Evolutionary conservation across 2,329 filamentous ascomycete species (phyloP).

Genomic region (Sporothrix schenckii): DNA sequence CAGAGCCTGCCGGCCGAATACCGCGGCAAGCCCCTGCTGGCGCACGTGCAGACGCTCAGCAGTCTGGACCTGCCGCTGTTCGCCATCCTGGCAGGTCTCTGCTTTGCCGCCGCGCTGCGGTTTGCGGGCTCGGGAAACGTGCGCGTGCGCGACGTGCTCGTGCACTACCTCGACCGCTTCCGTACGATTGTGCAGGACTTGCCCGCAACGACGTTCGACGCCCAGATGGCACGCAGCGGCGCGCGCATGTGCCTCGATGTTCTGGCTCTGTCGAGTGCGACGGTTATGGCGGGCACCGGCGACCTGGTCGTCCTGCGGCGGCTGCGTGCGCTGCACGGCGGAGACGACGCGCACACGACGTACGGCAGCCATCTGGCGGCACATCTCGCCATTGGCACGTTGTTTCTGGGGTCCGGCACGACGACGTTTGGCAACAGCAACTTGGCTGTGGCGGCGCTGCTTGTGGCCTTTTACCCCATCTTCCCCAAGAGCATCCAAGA

Average conservation of each 20-base stretch:
- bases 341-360: slow-evolving; percentile 78
- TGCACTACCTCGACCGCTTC: slow-evolving; percentile 84
- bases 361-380: slow-evolving; percentile 94
- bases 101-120: slow-evolving; percentile 75
- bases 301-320: slow-evolving; percentile 84
- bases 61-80: slow-evolving; percentile 90
- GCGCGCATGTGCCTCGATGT: slow-evolving; percentile 90
- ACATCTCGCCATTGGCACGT: slow-evolving; percentile 84
- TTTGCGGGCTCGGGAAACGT: slow-evolving; percentile 73
- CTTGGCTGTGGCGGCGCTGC: slow-evolving; percentile 79
- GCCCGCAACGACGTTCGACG: slow-evolving; percentile 68
- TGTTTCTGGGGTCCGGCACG: slow-evolving; percentile 91
- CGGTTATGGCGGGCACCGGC: slow-evolving; percentile 94
- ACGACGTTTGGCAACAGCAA: slow-evolving; percentile 89
- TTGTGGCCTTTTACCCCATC: slow-evolving; percentile 91
- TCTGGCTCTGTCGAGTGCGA: slow-evolving; percentile 76
- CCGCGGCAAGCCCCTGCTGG: slow-evolving; percentile 62
- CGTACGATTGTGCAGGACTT: slow-evolving; percentile 71
- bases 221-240: slow-evolving; percentile 78
- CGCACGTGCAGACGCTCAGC: slow-evolving; percentile 62
- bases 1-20: slow-evolving; percentile 73
- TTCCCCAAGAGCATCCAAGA: slow-evolving; percentile 89
- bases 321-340: slow-evolving; percentile 83
- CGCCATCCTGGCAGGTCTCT: slow-evolving; percentile 86
- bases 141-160: slow-evolving; percentile 75